Evolutionary conservation across 1,284 basidiomycete species (phyloP), one percentile per base, ranked within the genome.

Genomic region (Xanthoconium separans): DNA sequence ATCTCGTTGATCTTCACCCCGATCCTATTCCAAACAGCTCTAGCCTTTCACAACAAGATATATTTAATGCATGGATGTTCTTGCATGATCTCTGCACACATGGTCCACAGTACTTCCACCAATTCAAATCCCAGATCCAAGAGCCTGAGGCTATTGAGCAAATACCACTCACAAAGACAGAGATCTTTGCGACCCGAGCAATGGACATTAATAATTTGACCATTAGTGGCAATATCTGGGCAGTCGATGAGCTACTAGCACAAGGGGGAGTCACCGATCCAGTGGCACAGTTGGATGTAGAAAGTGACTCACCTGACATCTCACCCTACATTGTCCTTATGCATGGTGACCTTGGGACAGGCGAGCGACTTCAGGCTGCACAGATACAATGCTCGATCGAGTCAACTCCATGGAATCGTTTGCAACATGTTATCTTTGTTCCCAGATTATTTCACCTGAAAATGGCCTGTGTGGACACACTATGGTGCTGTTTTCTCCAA

Each of bases 391-490:
- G 59, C 0, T 47, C 57, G 3, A 57, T 61, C 1, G 64, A 71
- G 29, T 58, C 56, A 8, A 30, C 27, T 1, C 43, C 58, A 0
- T 64, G 59, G 52, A 20, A 58, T 7, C 56, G 54, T 1, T 42
- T 69, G 2, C 62, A 70, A 22, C 58, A 55, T 44, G 39, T 70
- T 2, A 24, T 71, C 0, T 65, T 67, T 20, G 49, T 72, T 0
- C 50, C 57, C 0, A 68, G 70, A 0, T 49, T 70, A 0, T 75
- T 75, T 40, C 68, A 74, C 31, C n/a, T 69, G 15, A 69, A 69
- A 42, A 74, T 74, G 70, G 69, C 71, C 0, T 65, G 61, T 47
- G 62, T 12, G 1, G 45, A 47, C 18, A 24, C 24, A 2, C 0
- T 47, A 1, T 47, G 34, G 22, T 16, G 33, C 1, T 27, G 4